Conservation (phyloP, 176 grass and related monocot genomes). For the Bothriochloa decipiens region DNA sequence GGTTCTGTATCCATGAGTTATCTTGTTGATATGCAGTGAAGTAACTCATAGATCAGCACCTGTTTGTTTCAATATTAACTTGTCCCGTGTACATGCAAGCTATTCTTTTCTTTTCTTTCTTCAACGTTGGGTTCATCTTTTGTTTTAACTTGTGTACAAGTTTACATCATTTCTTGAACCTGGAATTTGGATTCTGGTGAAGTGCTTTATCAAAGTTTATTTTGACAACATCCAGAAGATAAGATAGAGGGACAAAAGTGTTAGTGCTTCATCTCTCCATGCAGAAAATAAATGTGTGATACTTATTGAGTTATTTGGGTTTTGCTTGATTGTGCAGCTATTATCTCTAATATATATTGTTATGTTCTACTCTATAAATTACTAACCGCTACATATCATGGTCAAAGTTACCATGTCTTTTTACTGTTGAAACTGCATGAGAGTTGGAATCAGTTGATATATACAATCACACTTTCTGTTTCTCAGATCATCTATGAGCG, state of each 20-base stretch:
- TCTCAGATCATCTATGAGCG: constrained; percentile 16
- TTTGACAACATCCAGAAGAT: not conserved
- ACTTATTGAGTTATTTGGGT: not conserved
- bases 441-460: not conserved
- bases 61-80: constrained; percentile 20
- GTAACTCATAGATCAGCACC: constrained; percentile 22
- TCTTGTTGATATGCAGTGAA: constrained; percentile 22
- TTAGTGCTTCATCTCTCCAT: not conserved
- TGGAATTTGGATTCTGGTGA: constrained; percentile 36
- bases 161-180: constrained; percentile 15
- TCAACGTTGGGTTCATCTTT: not conserved
- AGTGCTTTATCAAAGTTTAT: constrained; percentile 11
- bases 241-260: not conserved
- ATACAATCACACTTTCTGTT: not conserved
- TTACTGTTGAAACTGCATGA: constrained; percentile 16
- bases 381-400: not conserved
- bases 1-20: constrained; percentile 10
- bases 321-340: constrained; percentile 13
- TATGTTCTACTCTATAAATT: not conserved
- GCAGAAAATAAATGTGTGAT: not conserved
- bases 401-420: not conserved
- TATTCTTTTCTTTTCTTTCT: not conserved
- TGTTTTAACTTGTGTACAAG: not conserved
- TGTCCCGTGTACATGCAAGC: not conserved
- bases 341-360: not conserved